Percentiles rank a stretch among this genome's conserved stretches.
Conservation (phyloP, 2,329 filamentous ascomycete genomes). For the Botrytis cinerea region DNA sequence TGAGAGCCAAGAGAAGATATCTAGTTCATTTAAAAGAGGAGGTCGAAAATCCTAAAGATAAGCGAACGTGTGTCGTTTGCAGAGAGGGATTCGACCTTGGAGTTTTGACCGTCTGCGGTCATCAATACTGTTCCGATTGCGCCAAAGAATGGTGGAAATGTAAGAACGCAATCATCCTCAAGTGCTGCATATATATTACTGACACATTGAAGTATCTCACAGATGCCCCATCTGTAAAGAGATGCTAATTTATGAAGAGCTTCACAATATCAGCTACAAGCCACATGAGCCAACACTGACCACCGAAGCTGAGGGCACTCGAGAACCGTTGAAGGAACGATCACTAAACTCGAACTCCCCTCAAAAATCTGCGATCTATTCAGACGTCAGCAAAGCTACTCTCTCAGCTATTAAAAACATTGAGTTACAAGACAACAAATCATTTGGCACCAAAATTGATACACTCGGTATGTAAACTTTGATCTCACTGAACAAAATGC, state of each 20-base stretch:
- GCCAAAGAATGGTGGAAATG: conserved; percentile 71
- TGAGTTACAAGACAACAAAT: conserved; percentile 64
- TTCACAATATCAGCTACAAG: conserved; percentile 85
- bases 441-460: conserved; percentile 89
- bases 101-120: conserved; percentile 82
- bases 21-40: conserved; percentile 46
- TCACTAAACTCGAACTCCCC: conserved; percentile 27
- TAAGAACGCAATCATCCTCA: not conserved
- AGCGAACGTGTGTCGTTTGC: conserved; percentile 83
- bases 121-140: conserved; percentile 90
- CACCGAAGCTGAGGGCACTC: conserved; percentile 59
- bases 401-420: conserved; percentile 81
- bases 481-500: not conserved
- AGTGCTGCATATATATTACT: not conserved
- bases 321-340: conserved; percentile 39
- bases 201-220: conserved; percentile 20
- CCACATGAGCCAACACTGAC: conserved; percentile 63
- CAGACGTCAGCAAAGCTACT: conserved; percentile 69
- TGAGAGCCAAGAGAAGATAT: conserved; percentile 77
- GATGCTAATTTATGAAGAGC: conserved; percentile 62
- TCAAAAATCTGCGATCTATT: conserved; percentile 65
- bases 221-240: conserved; percentile 68
- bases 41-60: conserved; percentile 58
- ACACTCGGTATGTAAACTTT: conserved; percentile 50
- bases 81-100: conserved; percentile 75